Evolutionary conservation across 2,329 filamentous ascomycete genomes (phyloP), one percentile per base, ranked within the genome.

Genomic region (Phaeosphaeria sp.): DNA sequence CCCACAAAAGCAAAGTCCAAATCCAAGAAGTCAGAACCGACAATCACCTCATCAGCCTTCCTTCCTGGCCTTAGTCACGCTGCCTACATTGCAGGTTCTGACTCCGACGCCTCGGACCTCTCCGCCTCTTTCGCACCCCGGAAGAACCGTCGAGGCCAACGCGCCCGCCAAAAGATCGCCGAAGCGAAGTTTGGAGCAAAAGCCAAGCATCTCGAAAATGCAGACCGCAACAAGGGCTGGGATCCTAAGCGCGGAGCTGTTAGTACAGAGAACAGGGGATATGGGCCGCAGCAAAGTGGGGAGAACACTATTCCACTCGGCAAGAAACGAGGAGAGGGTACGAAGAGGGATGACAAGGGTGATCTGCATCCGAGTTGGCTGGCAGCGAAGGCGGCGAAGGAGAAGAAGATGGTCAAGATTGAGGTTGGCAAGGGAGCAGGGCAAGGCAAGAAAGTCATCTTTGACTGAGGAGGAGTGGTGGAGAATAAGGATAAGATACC

Each of bases 61-160:
- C 79, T 95, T 1, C 91, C 91, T 0, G 87, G 88, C 1, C 84
- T 95, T 17, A 91, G 92, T 54, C 83, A 86, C 84, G 89, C 88
- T 20, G 90, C 90, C 55, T 96, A 94, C 78, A 85, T 91, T 67
- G 92, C 90, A 1, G 90, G 90, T 47, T 91, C 89, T 9, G 90
- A 91, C 6, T 90, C 89, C 0, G 89, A 90, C 62, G 80, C 91
- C 21, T 90, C 92, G 52, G 80, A 82, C 30, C 76, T 83, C 21
- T 80, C 82, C 18, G 67, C 75, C 1, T 85, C 84, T 6, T 81
- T 81, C 4, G 65, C 81, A 0, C 77, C 82, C 0, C 86, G 87
- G 66, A 93, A 93, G 77, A 93, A 94, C 68, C 84, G 90, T 21
- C 83, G 87, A 47, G 91, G 91, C 3, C 91, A 96, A 77, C 85